These are phyloP conservation scores for Artemisia annua DNA, from an alignment of 129 eudicot species.

Conservation along the genomic window DNA sequence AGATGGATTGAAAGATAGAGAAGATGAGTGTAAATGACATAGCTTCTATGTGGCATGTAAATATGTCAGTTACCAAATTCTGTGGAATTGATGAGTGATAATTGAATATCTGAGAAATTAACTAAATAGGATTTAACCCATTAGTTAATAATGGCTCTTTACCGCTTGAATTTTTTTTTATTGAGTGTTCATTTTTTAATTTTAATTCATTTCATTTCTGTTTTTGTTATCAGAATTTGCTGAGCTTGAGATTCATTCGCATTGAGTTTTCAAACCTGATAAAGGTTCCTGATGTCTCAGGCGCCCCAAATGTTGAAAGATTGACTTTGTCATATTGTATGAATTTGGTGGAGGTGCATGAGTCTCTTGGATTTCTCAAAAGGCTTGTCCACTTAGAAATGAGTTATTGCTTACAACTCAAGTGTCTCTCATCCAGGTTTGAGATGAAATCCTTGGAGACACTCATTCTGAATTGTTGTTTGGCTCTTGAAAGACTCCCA, in stretches of 20 bases:
- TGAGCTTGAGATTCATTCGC: background rate
- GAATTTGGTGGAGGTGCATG: background rate
- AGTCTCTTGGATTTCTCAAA: conserved; percentile 7
- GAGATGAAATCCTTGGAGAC: conserved; percentile 11
- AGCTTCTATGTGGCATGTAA: too few species aligned
- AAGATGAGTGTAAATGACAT: too few species aligned
- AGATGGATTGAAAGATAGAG: too few species aligned
- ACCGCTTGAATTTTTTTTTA: too few species aligned
- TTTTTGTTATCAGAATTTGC: background rate
- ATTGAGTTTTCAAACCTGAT: background rate
- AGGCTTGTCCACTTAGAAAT: background rate
- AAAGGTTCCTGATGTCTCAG: conserved; percentile 1
- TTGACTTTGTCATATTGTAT: background rate
- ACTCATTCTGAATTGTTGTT: background rate
- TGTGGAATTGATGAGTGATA: too few species aligned
- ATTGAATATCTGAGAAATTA: too few species aligned
- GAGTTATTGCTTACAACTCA: background rate
- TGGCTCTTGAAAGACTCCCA: background rate
- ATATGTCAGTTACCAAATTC: too few species aligned
- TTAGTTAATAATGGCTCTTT: too few species aligned
- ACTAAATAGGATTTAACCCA: too few species aligned
- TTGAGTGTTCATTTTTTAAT: too few species aligned
- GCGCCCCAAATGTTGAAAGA: background rate
- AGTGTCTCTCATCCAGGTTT: background rate
- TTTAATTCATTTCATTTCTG: background rate